These are phyloP conservation scores for Rubroshorea leprosula DNA, from an alignment of 345 rosid species.

Conservation along the genomic window DNA sequence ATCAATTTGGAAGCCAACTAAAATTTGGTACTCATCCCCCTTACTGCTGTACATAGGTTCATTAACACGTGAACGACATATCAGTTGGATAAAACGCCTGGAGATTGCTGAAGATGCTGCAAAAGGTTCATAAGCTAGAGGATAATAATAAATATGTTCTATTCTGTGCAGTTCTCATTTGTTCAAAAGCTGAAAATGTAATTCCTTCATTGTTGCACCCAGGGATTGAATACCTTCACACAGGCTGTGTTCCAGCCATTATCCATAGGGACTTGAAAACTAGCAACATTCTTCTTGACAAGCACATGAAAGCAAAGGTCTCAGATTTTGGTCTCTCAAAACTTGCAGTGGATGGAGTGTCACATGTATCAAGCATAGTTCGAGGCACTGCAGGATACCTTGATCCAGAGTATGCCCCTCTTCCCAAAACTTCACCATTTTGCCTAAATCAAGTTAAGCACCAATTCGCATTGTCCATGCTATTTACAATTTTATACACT, in stretches of 20 bases:
- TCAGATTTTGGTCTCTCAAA: conserved; percentile 95
- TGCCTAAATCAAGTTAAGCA: too few relatives aligned
- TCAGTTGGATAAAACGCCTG: conserved; percentile 88
- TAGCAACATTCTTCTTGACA: conserved; percentile 90
- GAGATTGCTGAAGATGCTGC: conserved; percentile 98
- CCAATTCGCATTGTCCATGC: too few relatives aligned
- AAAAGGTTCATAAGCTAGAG: conserved; percentile 42
- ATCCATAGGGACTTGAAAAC: too few relatives aligned
- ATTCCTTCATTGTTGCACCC: conserved; percentile 16
- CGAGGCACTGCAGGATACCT: conserved; percentile 91
- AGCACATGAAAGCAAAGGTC: conserved; percentile 84
- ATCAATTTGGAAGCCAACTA: background rate
- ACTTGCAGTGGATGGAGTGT: conserved; percentile 74
- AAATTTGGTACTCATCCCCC: conserved; percentile 8
- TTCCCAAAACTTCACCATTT: too few relatives aligned
- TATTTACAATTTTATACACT: background rate
- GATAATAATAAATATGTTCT: background rate
- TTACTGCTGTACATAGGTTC: conserved; percentile 42
- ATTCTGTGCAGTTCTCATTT: conserved; percentile 1
- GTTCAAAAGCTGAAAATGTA: conserved; percentile 4
- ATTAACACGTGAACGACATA: conserved; percentile 45
- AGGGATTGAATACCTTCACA: too few relatives aligned
- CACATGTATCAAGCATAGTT: too few relatives aligned
- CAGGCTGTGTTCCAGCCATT: too few relatives aligned
- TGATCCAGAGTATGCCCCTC: conserved; percentile 91